Base-by-base conservation (phyloP, 257 asterid species). In the Lycium barbarum region DNA sequence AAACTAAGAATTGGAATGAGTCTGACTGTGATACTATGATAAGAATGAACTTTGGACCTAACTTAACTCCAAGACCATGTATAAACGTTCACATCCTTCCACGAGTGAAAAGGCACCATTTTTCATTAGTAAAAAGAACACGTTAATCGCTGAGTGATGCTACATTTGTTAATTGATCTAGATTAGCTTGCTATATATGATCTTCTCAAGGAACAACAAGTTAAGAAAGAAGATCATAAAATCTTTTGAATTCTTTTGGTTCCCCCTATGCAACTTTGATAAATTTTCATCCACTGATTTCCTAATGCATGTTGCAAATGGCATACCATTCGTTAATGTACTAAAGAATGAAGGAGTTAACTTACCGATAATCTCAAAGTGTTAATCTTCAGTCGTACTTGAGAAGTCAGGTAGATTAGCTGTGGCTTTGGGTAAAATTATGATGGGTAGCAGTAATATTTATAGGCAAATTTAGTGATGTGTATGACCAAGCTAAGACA, bases 371-470 rank as follows among this genome's bases (percentile, higher is more conserved):
- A 51, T 51, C 49, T 53, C 65, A 51, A 53, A 22, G 13, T 76
- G 63, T 51, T 47, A 51, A 47, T 51, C 63, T 14, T 51, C 47
- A 51, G 17, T 49, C 81, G 81, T 76, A 53, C 82, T 76, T 51
- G 63, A 76, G 65, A 76, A 76, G 82, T 12, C 13, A 55, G 10
- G 65, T 7, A 13, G 35, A 47, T 2, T 20, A 6, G 81, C 61
- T 74, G 13, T 74, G 3, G 59, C 22, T 49, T 12, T 14, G 65
- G 45, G 26, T 76, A 3, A 40, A 51, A 26, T 26, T 51, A 53
- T 51, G 65, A 51, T 76, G 26, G 82, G 26, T 7, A 53, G 14
- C 15, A 78, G 82, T 38, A 78, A 26, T 78, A 78, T 78, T 78
- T 78, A 78, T 78, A 78, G 82, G 65, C 49, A 53, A 26, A 51